A percentile compares a stretch with the other conserved stretches of the same genome.
phyloP scores from a whole-genome alignment of 257 asterid genomes.

The Nyctanthes arbortristis region DNA sequence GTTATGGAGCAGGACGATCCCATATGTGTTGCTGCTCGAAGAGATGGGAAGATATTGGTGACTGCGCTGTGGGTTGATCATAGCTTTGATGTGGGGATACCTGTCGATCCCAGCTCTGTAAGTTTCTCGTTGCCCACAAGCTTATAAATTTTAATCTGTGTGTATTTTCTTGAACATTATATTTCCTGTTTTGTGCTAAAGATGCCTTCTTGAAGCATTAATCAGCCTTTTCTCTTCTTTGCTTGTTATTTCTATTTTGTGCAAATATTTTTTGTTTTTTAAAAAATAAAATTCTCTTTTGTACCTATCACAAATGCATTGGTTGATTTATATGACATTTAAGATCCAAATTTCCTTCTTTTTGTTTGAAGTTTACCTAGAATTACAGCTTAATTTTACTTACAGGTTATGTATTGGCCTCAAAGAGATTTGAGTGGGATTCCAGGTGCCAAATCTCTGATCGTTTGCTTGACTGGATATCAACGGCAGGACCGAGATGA shows the following conservation, averaged over 20 bases:
- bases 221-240: background rate
- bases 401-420: constrained; percentile 80
- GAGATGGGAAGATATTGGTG: constrained; percentile 70
- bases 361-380: background rate
- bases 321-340: too few species aligned
- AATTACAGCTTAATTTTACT: constrained; percentile 14
- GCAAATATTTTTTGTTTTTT: background rate
- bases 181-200: background rate
- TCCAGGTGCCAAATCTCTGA: constrained; percentile 71
- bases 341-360: background rate
- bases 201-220: background rate
- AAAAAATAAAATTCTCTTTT: background rate
- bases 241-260: background rate
- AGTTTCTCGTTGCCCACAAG: constrained; percentile 33
- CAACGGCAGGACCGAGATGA: constrained; percentile 70
- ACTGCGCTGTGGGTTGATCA: constrained; percentile 85
- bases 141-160: background rate
- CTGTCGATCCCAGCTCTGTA: constrained; percentile 52
- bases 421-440: constrained; percentile 70
- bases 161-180: background rate
- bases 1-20: constrained; percentile 71
- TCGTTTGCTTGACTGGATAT: constrained; percentile 90
- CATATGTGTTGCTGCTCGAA: constrained; percentile 68
- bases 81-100: constrained; percentile 63
- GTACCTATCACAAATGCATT: background rate